Base-by-base conservation (phyloP, 495 filamentous ascomycete genomes). In the Corynascus novoguineensis region DNA sequence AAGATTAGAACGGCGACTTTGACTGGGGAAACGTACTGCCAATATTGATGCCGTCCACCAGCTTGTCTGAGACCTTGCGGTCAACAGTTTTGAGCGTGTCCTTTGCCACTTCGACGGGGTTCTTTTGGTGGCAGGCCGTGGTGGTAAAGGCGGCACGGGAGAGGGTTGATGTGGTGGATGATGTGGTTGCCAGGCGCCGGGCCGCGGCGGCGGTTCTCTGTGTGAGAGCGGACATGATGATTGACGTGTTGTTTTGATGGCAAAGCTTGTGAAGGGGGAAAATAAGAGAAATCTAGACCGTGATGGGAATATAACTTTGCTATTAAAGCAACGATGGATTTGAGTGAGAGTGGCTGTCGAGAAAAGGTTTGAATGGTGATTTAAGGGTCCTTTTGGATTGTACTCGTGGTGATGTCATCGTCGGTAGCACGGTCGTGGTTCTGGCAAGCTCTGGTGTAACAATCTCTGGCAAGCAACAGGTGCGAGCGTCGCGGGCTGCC, bases 11-110 rank as follows among this genome's bases (percentile, higher is more conserved):
- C n/a, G n/a, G n/a, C n/a, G n/a, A n/a, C n/a, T n/a, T n/a, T n/a
- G n/a, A n/a, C n/a, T n/a, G 28, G 52, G 11, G 44, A 14, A 24
- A 35, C 8, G 4, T 25, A 82, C 80, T 57, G 38, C 74, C 72
- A 54, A 71, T 67, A 56, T 81, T 72, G 64, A 82, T 82, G 14
- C 78, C 78, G 50, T 79, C 78, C 31, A 82, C 78, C 2, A 81
- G 50, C 72, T 81, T 82, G 59, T 81, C 76, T 17, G 71, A 70
- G 21, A 82, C 76, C 55, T 72, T 71, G 41, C 77, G 71, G 64
- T 82, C 77, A 17, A 79, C 77, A 0, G 52, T 56, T 71, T 81
- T 78, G 61, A 78, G 64, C 12, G 70, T 71, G 51, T 81, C 78
- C 66, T 79, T 82, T 49, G 76, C 76, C 7, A 71, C 35, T 37